Base-by-base conservation (phyloP, 352 stramenopile species). In the Blastocystis hominis region DNA sequence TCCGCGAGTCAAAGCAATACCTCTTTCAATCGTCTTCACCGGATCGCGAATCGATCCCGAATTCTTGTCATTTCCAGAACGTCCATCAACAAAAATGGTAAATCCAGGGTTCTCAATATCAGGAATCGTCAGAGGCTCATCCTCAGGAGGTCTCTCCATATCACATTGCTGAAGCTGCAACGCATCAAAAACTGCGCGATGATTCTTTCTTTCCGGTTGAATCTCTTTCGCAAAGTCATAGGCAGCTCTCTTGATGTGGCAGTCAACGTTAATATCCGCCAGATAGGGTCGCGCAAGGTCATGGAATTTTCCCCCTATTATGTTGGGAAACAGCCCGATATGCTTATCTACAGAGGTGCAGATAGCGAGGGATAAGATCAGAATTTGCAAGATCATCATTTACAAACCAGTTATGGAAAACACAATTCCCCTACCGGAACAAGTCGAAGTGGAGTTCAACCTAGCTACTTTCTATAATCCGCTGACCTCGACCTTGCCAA, bases 201-300 rank as follows among this genome's bases (percentile, higher is more conserved):
- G 50, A n/a, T 76, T 47, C 1, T 54, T 54, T 59, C 63, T 55
- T 40, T 86, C 76, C 15, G 76, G 76, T 34, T 76, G 59, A 20
- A 86, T 86, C 54, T 54, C 30, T 54, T 86, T 86, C 7, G 76
- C 76, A 54, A 76, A 86, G 69, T 86, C 76, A 54, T 86, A 86
- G n/a, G 76, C 76, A 77, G 59, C 76, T 38, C 7, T 76, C 50
- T 76, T 86, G 24, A 86, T 76, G 59, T 72, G 59, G 56, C 76
- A 86, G 34, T 86, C 76, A 34, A 86, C 76, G 42, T 72, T 86
- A 15, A 76, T 40, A 75, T 72, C 59, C 10, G 76, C 76, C 34
- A 86, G 77, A 76, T 76, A 86, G 10, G 76, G 76, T 50, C 63
- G 72, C 6, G 76, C 53, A 7, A 86, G 38, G 77, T 86, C 76